phyloP scores from a whole-genome alignment of 2,329 filamentous ascomycete genomes.

The Fusarium staphyleae region DNA sequence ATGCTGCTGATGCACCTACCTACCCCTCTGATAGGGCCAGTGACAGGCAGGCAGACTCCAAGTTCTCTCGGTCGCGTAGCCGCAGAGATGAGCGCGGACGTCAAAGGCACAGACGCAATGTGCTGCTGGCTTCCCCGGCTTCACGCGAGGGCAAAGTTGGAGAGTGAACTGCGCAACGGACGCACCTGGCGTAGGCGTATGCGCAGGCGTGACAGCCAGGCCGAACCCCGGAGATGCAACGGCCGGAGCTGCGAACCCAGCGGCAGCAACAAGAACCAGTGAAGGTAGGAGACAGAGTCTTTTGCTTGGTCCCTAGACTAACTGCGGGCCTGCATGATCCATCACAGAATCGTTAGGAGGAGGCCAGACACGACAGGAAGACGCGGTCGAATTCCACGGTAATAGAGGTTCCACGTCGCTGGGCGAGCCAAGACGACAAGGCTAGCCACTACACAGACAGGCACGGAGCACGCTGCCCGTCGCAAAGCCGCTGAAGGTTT shows the following conservation, averaged over 20 bases:
- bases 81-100: slow-evolving; percentile 2
- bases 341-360: slow-evolving; percentile 15
- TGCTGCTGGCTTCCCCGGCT: slow-evolving; percentile 5
- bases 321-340: slow-evolving; percentile 31
- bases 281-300: slow-evolving; percentile 20
- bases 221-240: slow-evolving; percentile 3
- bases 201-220: slow-evolving; percentile 10
- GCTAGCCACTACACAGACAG: slow-evolving; percentile 30
- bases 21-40: slow-evolving; percentile 22
- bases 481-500: slow-evolving; percentile 16
- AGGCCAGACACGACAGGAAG: slow-evolving; percentile 1
- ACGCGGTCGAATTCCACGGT: slow-evolving; percentile 24
- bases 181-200: slow-evolving; percentile 2
- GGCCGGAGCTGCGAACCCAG: slow-evolving; percentile 12
- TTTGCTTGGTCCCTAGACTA: slow-evolving; percentile 14
- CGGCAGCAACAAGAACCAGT: slow-evolving; percentile 10
- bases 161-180: too few species aligned
- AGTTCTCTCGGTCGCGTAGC: slow-evolving; percentile 12
- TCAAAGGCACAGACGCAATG: slow-evolving; percentile 4
- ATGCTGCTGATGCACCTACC: slow-evolving; percentile 21
- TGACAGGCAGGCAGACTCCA: slow-evolving; percentile 15
- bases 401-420: slow-evolving; percentile 13
- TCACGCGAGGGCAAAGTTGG: slow-evolving; percentile 8
- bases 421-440: slow-evolving; percentile 19
- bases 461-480: slow-evolving; percentile 29